Evolutionary conservation across 495 filamentous ascomycete genomes (phyloP), one percentile per base, ranked within the genome.

Genomic region (Pyrenopolyporus hunteri): DNA sequence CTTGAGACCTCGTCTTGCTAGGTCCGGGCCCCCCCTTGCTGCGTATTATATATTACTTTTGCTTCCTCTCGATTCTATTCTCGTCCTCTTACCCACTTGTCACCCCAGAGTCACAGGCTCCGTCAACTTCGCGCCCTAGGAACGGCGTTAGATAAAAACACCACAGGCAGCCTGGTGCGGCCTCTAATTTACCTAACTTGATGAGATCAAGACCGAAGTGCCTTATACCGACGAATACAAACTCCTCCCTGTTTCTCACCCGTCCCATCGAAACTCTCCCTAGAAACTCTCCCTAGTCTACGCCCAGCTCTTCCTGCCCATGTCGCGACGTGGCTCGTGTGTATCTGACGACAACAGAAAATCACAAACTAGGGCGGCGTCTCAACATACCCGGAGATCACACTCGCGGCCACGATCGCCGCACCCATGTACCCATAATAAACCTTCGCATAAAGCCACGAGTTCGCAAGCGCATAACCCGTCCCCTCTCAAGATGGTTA

Each of bases 401-500:
- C 63, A 64, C 32, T 55, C 62, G n/a, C 58, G 58, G 43, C 61
- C 66, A 31, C 54, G 53, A 19, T 68, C 68, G n/a, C 64, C 68
- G 2, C 62, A 63, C 23, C 16, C 35, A 19, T 43, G 64, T 14
- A 46, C 58, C 11, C 28, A 49, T 11, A 61, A 35, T 26, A 63
- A 51, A 43, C 22, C 53, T 3, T 60, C 54, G 25, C 57, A 65
- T 11, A 66, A 60, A 31, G 1, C 55, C 20, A 20, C 56, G 19
- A 59, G 31, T 13, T 61, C 66, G 1, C 57, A 68, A 11, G 26
- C 57, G 20, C 66, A 69, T 52, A 64, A 49, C 6, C 63, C 66
- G 9, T 71, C 69, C 7, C 69, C 69, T 31, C 69, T 71, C 69
- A 71, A 71, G 19, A 71, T 71, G 69, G 69, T 71, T 35, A 67